Evolutionary conservation across 352 stramenopile species (phyloP), one percentile per base, ranked within the genome.

Genomic region (Pythium angustatum): DNA sequence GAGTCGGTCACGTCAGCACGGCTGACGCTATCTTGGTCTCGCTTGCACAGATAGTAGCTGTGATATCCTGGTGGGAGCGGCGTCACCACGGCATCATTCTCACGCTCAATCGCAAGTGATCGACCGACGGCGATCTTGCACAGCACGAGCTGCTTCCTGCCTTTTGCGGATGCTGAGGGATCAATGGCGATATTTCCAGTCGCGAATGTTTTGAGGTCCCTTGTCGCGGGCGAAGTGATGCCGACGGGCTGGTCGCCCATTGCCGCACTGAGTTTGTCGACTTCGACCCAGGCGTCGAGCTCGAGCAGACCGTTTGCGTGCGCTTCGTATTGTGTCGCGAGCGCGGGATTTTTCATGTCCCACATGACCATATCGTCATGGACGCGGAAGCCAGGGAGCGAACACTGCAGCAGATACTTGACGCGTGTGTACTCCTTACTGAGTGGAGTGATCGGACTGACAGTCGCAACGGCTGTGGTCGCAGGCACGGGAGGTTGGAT

Each of bases 41-140:
- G 22, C 7, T 17, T 40, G 22, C n/a, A 52, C 22, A 94, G 26
- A 50, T 91, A 89, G 49, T 84, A 91, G 67, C 85, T 94, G 70
- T 89, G 73, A 61, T 89, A 92, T 8, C 82, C 85, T 33, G 59
- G n/a, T 31, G 83, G 83, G 26, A 93, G 75, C 0, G 40, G 26
- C 0, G 47, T 61, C 5, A 44, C 22, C 53, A 67, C 74, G 0
- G 83, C 73, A 9, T 87, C 76, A 19, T 76, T 62, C 51, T 94
- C 83, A 31, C 61, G 65, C 0, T 58, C 41, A 36, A 94, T 76
- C 0, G 77, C 62, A 0, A 93, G 41, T 17, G 85, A 91, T 24
- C 75, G 63, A 1, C 85, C 85, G 5, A 91, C 79, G 27, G 79
- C 84, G 54, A 93, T 78, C 52, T 88, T 91, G 52, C 83, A 94